Percentiles rank a stretch among this genome's conserved stretches.
These are phyloP conservation scores for Didymella pomorum DNA, from an alignment of 2,329 filamentous ascomycete genomes.

Conservation along the genomic window DNA sequence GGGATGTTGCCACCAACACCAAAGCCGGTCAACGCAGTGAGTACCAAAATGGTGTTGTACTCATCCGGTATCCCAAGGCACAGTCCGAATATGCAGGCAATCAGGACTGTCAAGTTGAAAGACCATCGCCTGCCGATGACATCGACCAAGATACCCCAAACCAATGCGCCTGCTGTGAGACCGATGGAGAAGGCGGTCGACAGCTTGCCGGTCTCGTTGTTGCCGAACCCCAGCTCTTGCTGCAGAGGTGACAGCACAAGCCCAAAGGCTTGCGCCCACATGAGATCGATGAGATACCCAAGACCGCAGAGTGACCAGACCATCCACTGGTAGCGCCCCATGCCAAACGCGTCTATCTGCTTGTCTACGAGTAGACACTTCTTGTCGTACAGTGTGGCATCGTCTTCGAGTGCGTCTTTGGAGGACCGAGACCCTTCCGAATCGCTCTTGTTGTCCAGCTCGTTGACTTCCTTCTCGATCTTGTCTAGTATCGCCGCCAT, in stretches of 20 bases:
- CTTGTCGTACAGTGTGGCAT: conserved; percentile 51
- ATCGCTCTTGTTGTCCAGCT: conserved; percentile 16
- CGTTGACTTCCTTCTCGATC: conserved; percentile 18
- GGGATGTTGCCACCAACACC: conserved; percentile 63
- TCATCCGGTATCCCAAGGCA: conserved; percentile 60
- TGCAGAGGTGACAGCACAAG: conserved; percentile 63
- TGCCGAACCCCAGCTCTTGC: conserved; percentile 64
- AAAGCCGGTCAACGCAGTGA: conserved; percentile 64
- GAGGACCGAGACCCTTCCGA: not conserved
- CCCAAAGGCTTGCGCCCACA: conserved; percentile 67
- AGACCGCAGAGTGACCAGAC: conserved; percentile 63
- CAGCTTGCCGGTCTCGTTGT: conserved; percentile 59
- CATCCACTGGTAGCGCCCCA: conserved; percentile 64
- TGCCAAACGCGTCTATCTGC: conserved; percentile 62
- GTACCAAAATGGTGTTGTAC: conserved; percentile 61
- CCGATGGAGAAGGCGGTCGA: conserved; percentile 64
- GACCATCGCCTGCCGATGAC: conserved; percentile 63
- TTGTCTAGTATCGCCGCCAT: conserved; percentile 20
- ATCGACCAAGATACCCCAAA: conserved; percentile 65
- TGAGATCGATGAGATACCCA: conserved; percentile 64
- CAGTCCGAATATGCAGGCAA: conserved; percentile 63
- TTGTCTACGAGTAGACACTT: conserved; percentile 56
- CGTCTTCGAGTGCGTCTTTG: not conserved
- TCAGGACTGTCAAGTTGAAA: conserved; percentile 66
- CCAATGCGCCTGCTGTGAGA: conserved; percentile 63